Base-by-base conservation (phyloP, 192 early-diverging fungal genomes). In the Mycoemilia scoparia region DNA sequence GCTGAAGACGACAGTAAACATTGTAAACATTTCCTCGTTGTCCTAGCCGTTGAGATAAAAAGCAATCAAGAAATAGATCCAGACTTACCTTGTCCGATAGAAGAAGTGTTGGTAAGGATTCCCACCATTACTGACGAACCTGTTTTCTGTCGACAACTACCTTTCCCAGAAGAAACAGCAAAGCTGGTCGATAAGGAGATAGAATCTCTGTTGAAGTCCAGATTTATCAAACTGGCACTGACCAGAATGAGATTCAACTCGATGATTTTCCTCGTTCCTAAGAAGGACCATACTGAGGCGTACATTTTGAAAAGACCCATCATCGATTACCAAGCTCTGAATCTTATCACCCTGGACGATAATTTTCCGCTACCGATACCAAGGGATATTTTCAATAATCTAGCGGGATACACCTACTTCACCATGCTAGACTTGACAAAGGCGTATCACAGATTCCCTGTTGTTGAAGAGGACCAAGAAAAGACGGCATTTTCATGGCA, bases 401-500 rank as follows among this genome's bases (percentile, higher is more conserved):
- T 36, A 2, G 34, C 34, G 6, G 34, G 34, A 2, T 11, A 21
- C 6, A 20, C 11, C 20, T 36, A 24, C 20, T 36, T 21, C n/a
- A 21, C 19, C 4, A 36, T 13, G 18, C 34, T 36, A 7, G 34
- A 36, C 19, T 24, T 36, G 11, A 19, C 34, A 5, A 36, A 36
- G 17, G 34, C 34, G 2, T 36, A 36, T 13, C 34, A 36, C 17
- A 11, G 19, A 21, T 36, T 36, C 20, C 17, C 4, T 6, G 34
- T 36, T 2, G 34, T 24, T 1, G 34, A 20, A 11, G 34, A 16
- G 14, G 34, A 36, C 20, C 34, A 36, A 13, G 22, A 21, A 2
- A 36, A 36, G 17, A 36, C 34, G 16, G 34, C 19, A 12, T 36
- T 36, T 36, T 13, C 34, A 16, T 36, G 34, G 34, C 15, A 24